Percentiles rank a stretch among this genome's conserved stretches.
Conservation (phyloP, 164 flowering plant genomes). For the Liriodendron chinense region DNA sequence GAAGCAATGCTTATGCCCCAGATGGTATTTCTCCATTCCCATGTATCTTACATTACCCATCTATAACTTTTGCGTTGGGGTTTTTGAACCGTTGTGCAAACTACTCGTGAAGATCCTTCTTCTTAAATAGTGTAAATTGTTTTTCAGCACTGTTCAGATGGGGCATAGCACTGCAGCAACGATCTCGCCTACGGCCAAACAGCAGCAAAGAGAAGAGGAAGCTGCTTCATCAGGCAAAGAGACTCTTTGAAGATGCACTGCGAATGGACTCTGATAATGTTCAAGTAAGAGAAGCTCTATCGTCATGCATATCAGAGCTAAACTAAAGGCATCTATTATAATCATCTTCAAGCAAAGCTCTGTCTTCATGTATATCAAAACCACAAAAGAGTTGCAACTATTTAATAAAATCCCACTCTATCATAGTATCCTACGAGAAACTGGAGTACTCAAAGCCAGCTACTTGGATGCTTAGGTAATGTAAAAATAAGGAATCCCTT, state of each 20-base stretch:
- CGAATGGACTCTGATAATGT: conserved; percentile 52
- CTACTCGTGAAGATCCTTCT: conserved; percentile 3
- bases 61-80: not conserved
- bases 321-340: not conserved
- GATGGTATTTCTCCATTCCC: conserved; percentile 55
- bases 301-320: conserved; percentile 69
- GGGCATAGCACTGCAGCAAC: conserved; percentile 76
- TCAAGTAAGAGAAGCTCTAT: conserved; percentile 66
- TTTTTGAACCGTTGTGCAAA: not conserved
- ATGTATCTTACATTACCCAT: not conserved
- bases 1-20: conserved; percentile 65
- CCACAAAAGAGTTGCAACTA: too few relatives aligned
- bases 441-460: too few relatives aligned
- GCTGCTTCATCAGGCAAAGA: conserved; percentile 76
- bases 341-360: not conserved
- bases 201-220: conserved; percentile 72
- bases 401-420: too few relatives aligned
- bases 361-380: not conserved
- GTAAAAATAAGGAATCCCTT: too few relatives aligned
- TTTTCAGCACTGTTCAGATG: conserved; percentile 85
- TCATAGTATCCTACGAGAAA: too few relatives aligned
- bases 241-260: conserved; percentile 85
- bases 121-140: not conserved
- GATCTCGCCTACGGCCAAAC: conserved; percentile 67
- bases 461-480: too few relatives aligned